Evolutionary conservation across 257 asterid genomes (phyloP).

Genomic region (Paulownia fortunei): DNA sequence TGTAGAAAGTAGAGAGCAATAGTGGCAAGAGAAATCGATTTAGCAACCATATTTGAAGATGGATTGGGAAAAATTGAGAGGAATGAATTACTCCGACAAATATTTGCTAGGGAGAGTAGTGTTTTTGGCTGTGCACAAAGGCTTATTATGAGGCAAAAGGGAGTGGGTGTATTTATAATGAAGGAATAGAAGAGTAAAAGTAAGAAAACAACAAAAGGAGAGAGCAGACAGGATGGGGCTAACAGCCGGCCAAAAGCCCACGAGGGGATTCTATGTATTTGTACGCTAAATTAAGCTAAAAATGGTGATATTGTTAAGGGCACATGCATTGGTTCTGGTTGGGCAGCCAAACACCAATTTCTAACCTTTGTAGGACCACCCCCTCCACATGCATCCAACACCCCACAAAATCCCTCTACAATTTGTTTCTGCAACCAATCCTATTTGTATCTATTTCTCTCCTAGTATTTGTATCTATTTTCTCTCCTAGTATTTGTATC

Average conservation of each 20-base stretch:
- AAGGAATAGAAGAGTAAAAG: not conserved
- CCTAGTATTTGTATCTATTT: too few species aligned
- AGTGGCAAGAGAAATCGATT: not conserved
- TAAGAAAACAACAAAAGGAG: not conserved
- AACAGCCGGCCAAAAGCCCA: slow-evolving; percentile 34
- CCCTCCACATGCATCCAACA: slow-evolving; percentile 32
- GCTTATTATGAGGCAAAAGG: too few species aligned
- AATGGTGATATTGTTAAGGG: not conserved
- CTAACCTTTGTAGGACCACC: slow-evolving; percentile 20
- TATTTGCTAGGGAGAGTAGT: not conserved
- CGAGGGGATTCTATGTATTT: slow-evolving; percentile 20
- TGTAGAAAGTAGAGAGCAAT: not conserved
- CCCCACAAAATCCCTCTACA: too few species aligned
- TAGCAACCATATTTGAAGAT: slow-evolving; percentile 2
- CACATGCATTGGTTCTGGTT: slow-evolving; percentile 29
- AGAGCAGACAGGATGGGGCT: slow-evolving; percentile 21
- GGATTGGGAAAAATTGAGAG: too few species aligned
- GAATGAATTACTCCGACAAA: too few species aligned
- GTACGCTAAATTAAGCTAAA: slow-evolving; percentile 14
- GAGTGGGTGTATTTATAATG: slow-evolving; percentile 23
- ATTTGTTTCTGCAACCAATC: not conserved
- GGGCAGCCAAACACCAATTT: slow-evolving; percentile 22
- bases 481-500: too few species aligned
- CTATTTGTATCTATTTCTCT: too few species aligned
- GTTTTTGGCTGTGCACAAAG: not conserved